A percentile compares a stretch with the other conserved stretches of the same genome.
These are phyloP conservation scores for Leccinum griseonigrum DNA, from an alignment of 1,284 basidiomycete genomes.

Conservation along the genomic window DNA sequence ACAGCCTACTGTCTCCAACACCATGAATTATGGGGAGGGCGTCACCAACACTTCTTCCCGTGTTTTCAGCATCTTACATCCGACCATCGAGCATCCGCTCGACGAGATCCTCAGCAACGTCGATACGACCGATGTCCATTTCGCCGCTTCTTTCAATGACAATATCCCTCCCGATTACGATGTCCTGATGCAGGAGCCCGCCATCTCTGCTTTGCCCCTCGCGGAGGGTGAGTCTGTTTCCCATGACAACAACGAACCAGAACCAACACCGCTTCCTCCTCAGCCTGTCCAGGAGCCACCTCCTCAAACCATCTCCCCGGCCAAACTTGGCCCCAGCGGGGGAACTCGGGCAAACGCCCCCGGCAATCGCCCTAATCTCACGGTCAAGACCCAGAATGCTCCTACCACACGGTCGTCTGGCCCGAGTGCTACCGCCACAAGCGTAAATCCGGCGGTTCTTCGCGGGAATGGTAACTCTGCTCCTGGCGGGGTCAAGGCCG, in stretches of 20 bases:
- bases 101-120: conserved; percentile 61
- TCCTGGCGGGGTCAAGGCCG: conserved; percentile 76
- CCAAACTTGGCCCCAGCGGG: conserved; percentile 49
- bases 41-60: conserved; percentile 47
- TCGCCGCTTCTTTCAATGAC: conserved; percentile 10
- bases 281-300: conserved; percentile 39
- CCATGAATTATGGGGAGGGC: conserved; percentile 74
- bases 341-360: conserved; percentile 44
- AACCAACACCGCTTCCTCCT: conserved; percentile 29
- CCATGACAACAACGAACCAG: conserved; percentile 9
- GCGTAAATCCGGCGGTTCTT: conserved; percentile 42
- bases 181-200: conserved; percentile 28
- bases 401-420: conserved; percentile 50
- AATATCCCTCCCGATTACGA: conserved; percentile 16
- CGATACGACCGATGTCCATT: conserved; percentile 22
- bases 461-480: conserved; percentile 36
- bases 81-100: conserved; percentile 76
- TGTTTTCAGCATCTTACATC: conserved; percentile 63
- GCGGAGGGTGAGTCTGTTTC: conserved; percentile 6
- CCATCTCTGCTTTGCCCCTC: conserved; percentile 2
- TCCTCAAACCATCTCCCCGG: conserved; percentile 50
- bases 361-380: conserved; percentile 53
- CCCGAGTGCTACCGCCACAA: conserved; percentile 61
- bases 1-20: conserved; percentile 59
- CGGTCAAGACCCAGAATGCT: conserved; percentile 46